A percentile compares a stretch with the other conserved stretches of the same genome.
phyloP scores from a whole-genome alignment of 257 asterid genomes.

The Jacaranda mimosifolia region DNA sequence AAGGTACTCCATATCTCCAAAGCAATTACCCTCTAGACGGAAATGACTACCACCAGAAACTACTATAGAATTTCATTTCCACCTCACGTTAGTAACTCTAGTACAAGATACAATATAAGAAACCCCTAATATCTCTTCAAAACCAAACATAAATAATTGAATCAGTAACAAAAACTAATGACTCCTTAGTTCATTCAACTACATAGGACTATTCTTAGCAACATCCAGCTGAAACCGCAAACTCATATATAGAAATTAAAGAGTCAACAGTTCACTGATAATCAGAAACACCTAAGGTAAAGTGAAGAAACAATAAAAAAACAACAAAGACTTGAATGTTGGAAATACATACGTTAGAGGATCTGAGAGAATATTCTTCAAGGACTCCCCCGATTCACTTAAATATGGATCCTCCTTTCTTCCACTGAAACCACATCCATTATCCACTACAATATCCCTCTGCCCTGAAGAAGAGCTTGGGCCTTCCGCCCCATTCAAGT shows the following conservation, averaged over 20 bases:
- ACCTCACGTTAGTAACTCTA: background rate
- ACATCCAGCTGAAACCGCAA: constrained; percentile 17
- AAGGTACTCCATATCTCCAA: no score
- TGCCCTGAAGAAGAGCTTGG: constrained; percentile 62
- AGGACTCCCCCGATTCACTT: constrained; percentile 73
- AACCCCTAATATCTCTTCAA: background rate
- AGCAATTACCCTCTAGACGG: background rate
- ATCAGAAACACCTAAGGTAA: background rate
- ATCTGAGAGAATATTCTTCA: constrained; percentile 82
- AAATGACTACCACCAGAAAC: constrained; percentile 20
- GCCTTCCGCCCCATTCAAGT: constrained; percentile 61
- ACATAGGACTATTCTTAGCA: constrained; percentile 8
- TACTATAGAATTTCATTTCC: background rate
- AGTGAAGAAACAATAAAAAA: background rate
- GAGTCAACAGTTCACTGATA: background rate
- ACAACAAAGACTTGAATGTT: background rate
- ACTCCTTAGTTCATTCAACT: constrained; percentile 6
- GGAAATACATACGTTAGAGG: constrained; percentile 77
- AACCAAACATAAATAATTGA: background rate
- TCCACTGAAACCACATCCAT: constrained; percentile 78
- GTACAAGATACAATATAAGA: background rate
- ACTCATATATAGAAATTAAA: background rate
- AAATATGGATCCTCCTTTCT: constrained; percentile 63
- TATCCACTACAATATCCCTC: constrained; percentile 58
- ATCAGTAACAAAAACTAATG: background rate